Evolutionary conservation across 1,284 basidiomycete species (phyloP).

Genomic region (Wallemia mellicola): DNA sequence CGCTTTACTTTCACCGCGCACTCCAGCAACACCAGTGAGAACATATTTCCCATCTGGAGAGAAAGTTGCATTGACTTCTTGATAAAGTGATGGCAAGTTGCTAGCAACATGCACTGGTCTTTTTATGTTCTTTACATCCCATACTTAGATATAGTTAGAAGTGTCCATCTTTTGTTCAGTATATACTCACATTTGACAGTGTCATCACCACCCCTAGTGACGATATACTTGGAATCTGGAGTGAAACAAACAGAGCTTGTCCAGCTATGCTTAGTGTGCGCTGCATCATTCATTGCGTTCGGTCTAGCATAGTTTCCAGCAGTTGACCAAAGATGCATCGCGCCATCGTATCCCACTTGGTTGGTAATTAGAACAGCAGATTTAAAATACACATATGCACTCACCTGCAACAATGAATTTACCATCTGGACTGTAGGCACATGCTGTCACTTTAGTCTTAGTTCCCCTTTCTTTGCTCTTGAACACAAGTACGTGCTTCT

Average conservation of each 20-base stretch:
- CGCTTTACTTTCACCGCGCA: constrained; percentile 34
- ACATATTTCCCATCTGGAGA: constrained; percentile 68
- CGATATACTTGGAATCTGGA: constrained; percentile 44
- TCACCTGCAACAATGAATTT: constrained; percentile 53
- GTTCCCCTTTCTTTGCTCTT: constrained; percentile 89
- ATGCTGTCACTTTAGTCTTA: constrained; percentile 64
- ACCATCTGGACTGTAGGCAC: constrained; percentile 60
- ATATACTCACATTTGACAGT: constrained; percentile 61
- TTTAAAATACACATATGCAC: constrained; percentile 10
- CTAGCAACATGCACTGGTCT: constrained; percentile 38
- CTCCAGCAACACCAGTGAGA: constrained; percentile 38
- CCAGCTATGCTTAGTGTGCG: constrained; percentile 52
- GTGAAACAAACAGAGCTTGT: constrained; percentile 60
- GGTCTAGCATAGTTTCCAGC: constrained; percentile 71
- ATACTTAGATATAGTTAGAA: constrained; percentile 26
- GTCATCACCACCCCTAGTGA: constrained; percentile 70
- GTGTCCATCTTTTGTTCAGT: background rate
- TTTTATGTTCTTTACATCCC: constrained; percentile 70
- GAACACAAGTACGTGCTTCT: constrained; percentile 77
- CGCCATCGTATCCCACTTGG: constrained; percentile 59
- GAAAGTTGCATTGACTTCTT: constrained; percentile 69
- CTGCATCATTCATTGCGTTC: constrained; percentile 49
- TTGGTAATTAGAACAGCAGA: constrained; percentile 1
- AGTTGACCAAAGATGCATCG: constrained; percentile 76
- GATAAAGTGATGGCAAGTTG: constrained; percentile 46